Conservation (phyloP, 2,329 filamentous ascomycete genomes). For the Tolypocladium amazonense region DNA sequence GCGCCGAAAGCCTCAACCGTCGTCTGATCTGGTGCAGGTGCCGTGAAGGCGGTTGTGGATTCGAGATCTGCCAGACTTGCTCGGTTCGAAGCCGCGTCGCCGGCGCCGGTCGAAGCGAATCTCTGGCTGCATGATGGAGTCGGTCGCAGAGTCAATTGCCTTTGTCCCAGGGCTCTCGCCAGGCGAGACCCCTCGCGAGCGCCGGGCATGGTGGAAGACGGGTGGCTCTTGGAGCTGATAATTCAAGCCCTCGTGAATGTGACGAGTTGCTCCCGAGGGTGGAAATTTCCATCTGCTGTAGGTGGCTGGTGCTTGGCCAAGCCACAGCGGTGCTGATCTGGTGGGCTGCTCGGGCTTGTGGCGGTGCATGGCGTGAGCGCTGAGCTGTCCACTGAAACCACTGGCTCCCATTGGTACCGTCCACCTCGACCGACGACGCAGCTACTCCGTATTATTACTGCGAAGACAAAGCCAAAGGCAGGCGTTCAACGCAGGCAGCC, state of each 20-base stretch:
- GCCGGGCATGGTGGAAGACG: slow-evolving; percentile 24
- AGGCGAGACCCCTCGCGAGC: slow-evolving; percentile 28
- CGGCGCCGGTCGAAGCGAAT: slow-evolving; percentile 36
- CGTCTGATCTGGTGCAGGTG: slow-evolving; percentile 27
- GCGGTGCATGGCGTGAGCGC: not conserved
- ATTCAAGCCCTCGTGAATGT: not conserved
- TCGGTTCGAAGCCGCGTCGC: slow-evolving; percentile 14
- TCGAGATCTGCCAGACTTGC: slow-evolving; percentile 38
- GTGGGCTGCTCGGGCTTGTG: not conserved
- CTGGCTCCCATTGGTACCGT: not conserved
- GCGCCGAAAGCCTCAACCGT: slow-evolving; percentile 29
- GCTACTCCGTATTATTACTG: too few species aligned
- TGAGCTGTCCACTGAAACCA: not conserved
- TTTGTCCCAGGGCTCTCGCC: slow-evolving; percentile 18
- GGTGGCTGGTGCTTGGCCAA: not conserved
- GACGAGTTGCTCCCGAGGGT: slow-evolving; percentile 11
- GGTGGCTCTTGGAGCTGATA: not conserved
- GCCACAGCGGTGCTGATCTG: not conserved
- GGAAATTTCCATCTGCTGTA: slow-evolving; percentile 21
- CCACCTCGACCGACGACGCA: not conserved
- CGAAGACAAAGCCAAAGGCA: not conserved
- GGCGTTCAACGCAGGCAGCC: not conserved
- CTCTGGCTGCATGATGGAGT: slow-evolving; percentile 19
- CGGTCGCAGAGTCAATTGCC: slow-evolving; percentile 14
- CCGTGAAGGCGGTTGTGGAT: slow-evolving; percentile 34